Evolutionary conservation across 345 rosid species (phyloP), one percentile per base, ranked within the genome.

Genomic region (Acer negundo): DNA sequence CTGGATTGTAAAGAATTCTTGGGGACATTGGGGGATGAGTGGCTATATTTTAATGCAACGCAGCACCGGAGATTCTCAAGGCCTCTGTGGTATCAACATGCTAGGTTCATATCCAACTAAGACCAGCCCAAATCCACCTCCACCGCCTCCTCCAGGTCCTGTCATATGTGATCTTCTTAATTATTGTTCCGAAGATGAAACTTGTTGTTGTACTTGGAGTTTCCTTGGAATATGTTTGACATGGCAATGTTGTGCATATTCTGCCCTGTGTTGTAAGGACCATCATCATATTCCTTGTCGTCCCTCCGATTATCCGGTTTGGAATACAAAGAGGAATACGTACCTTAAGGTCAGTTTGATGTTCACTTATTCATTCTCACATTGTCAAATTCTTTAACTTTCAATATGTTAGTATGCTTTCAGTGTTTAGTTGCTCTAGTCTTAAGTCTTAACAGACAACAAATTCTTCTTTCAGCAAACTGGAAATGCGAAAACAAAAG

Each of bases 11-110:
- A 93, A 93, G 83, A 95, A 92, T 80, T 92, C 99, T 10, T 95
- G 98, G 98, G 98, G 97, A 35, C 42, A 78, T 2, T 95, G 98
- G 99, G 99, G 99, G 80, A 88, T 90, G 92, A 72, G 85, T 46
- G 99, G 99, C 15, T 95, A 85, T 75, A 84, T 95, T 35, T 81
- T 90, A 70, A 89, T 95, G 89, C 81, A 69, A 62, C 93, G 98
- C 1, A 93, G 86, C 82, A 85, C 79, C n/a, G 93, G 87, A 4
- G 75, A 69, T 76, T 84, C 94, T 35, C 85, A 81, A 75, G 98
- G 99, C 75, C 10, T 95, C 38, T 95, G 98, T 64, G 97, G 98
- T 77, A 90, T 95, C 85, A 95, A 95, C 75, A 90, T 82, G 93
- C 85, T 95, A 26, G 86, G 95, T 86, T 95, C 98, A 7, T 93